Conservation (phyloP, 805 yeast genomes). For the Kuraishia ogatae region DNA sequence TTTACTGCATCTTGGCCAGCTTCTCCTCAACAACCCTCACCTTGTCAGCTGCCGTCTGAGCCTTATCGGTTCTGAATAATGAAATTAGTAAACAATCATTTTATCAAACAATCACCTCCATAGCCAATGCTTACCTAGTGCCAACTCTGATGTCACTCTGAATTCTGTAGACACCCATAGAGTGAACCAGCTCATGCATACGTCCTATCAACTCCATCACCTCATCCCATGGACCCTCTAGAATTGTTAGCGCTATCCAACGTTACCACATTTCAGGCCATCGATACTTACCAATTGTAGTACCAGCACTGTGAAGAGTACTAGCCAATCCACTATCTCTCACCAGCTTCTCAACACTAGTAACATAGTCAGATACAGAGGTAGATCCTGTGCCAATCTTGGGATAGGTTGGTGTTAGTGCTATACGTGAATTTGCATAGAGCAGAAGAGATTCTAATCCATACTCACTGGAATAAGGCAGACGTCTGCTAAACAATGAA, state of each 20-base stretch:
- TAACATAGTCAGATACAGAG: constrained; percentile 75
- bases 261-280: neutral
- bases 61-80: constrained; percentile 52
- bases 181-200: constrained; percentile 66
- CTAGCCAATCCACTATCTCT: constrained; percentile 54
- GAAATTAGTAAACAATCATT: neutral
- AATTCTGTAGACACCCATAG: constrained; percentile 64
- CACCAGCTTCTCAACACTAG: constrained; percentile 58
- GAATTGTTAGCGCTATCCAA: constrained; percentile 3
- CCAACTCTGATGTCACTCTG: constrained; percentile 87
- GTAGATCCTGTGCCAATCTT: constrained; percentile 72
- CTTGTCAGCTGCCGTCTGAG: constrained; percentile 66
- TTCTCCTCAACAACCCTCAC: constrained; percentile 55
- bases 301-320: constrained; percentile 85
- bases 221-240: constrained; percentile 86
- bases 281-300: constrained; percentile 44
- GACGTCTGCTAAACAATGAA: constrained; percentile 76
- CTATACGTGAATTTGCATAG: neutral
- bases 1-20: constrained; percentile 10
- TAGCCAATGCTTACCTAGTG: constrained; percentile 33
- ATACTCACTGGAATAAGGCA: constrained; percentile 70
- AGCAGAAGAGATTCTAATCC: neutral
- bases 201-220: constrained; percentile 75
- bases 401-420: constrained; percentile 7
- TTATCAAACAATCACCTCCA: neutral